A percentile compares a stretch with the other conserved stretches of the same genome.
phyloP scores from a whole-genome alignment of 352 stramenopile species.

The Globisporangium nagaii region DNA sequence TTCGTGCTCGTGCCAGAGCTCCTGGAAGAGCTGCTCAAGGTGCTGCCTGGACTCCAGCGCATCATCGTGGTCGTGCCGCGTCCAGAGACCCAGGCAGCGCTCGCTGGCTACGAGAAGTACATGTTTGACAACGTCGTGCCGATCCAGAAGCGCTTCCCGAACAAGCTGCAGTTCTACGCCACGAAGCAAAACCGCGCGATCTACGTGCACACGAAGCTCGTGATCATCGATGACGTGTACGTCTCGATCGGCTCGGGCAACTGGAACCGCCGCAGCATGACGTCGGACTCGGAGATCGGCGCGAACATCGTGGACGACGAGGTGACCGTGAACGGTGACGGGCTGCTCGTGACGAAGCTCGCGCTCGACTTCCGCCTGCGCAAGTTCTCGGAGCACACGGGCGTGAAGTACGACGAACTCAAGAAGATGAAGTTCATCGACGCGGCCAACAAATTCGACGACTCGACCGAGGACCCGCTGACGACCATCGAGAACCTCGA shows the following conservation, averaged over 20 bases:
- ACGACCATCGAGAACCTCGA: slow-evolving; percentile 26
- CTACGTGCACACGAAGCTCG: slow-evolving; percentile 78
- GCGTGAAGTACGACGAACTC: slow-evolving; percentile 27
- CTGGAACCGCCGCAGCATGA: slow-evolving; percentile 87
- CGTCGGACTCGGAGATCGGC: slow-evolving; percentile 49
- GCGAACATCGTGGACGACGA: slow-evolving; percentile 47
- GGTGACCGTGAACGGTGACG: slow-evolving; percentile 17
- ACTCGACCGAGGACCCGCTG: slow-evolving; percentile 10
- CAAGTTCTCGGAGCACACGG: slow-evolving; percentile 57
- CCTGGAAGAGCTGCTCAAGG: slow-evolving; percentile 31
- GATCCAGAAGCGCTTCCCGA: slow-evolving; percentile 28
- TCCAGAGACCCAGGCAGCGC: slow-evolving; percentile 19
- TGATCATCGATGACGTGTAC: slow-evolving; percentile 72
- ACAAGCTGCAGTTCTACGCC: slow-evolving; percentile 54
- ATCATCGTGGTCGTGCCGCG: slow-evolving; percentile 41
- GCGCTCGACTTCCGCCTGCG: slow-evolving; percentile 43
- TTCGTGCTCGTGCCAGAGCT: slow-evolving; percentile 45
- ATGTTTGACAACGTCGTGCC: slow-evolving; percentile 50
- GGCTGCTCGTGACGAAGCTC: slow-evolving; percentile 28
- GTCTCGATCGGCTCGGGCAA: slow-evolving; percentile 82
- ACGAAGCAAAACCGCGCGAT: slow-evolving; percentile 41
- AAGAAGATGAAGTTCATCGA: slow-evolving; percentile 37
- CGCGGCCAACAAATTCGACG: slow-evolving; percentile 29
- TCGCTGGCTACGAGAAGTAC: slow-evolving; percentile 45
- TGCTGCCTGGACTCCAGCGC: slow-evolving; percentile 34